Percentiles rank a stretch among this genome's conserved stretches.
phyloP scores from a whole-genome alignment of 129 eudicot species.

The Flaveria robusta region DNA sequence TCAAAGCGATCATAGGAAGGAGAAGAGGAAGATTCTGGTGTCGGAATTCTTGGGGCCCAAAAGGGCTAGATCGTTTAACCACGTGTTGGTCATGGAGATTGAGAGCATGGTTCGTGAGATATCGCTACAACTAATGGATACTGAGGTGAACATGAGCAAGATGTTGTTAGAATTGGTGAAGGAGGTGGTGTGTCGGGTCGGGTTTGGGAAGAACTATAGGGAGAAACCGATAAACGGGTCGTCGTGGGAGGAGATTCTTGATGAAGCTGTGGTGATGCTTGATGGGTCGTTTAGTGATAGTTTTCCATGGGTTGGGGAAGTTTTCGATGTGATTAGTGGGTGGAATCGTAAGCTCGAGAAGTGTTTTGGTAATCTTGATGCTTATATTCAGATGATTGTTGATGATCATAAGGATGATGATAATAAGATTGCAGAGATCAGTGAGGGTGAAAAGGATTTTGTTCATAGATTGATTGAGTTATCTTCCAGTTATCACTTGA shows the following conservation, averaged over 20 bases:
- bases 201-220: constrained; percentile 21
- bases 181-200: constrained; percentile 15
- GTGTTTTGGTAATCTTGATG: constrained; percentile 25
- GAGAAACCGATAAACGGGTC: neutral
- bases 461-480: constrained; percentile 25
- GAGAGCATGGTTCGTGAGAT: constrained; percentile 10
- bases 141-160: constrained; percentile 4
- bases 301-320: constrained; percentile 26
- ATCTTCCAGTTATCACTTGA: constrained; percentile 7
- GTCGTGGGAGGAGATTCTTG: constrained; percentile 23
- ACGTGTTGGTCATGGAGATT: constrained; percentile 21
- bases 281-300: constrained; percentile 20
- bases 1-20: constrained; percentile 38
- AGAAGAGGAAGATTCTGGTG: constrained; percentile 36
- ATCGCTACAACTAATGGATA: neutral
- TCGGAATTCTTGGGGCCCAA: constrained; percentile 26
- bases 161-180: constrained; percentile 4
- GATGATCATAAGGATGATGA: constrained; percentile 13
- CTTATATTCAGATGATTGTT: constrained; percentile 24
- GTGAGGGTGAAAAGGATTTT: constrained; percentile 27
- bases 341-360: constrained; percentile 20
- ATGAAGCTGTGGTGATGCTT: neutral
- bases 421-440: neutral
- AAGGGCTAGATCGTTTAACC: constrained; percentile 23
- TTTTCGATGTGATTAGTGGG: constrained; percentile 13